Percentiles rank a stretch among this genome's conserved stretches.
Evolutionary conservation across 345 rosid species (phyloP).

Genomic region (Raphanus sativus): DNA sequence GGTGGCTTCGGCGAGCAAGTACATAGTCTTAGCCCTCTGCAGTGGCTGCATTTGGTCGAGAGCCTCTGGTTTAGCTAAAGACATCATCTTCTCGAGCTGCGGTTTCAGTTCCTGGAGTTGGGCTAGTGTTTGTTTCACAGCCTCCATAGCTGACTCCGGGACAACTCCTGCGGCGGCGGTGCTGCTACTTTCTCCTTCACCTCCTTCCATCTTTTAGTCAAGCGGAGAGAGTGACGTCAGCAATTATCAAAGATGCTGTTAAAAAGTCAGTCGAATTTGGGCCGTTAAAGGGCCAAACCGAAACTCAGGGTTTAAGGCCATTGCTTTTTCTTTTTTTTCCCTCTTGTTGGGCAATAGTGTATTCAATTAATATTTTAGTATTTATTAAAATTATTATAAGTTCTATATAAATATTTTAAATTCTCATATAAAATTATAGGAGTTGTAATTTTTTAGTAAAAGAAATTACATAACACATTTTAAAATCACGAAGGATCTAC

Average conservation of each 20-base stretch:
- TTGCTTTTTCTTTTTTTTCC: no score
- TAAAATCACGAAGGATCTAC: no score
- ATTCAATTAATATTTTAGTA: no score
- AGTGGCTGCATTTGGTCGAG: not conserved
- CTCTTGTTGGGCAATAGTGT: not conserved
- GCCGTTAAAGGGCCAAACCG: not conserved
- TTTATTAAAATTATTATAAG: no score
- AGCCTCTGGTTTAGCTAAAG: not conserved
- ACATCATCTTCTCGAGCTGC: not conserved
- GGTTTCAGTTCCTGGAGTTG: not conserved
- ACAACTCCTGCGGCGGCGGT: not conserved
- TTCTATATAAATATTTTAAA: no score
- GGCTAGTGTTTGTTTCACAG: not conserved
- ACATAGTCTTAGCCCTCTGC: conserved; percentile 21
- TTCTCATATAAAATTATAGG: no score
- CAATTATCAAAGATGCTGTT: not conserved
- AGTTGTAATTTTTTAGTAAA: no score
- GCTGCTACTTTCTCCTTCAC: not conserved
- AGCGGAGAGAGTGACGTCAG: not conserved
- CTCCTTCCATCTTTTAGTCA: not conserved
- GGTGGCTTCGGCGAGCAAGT: conserved; percentile 69
- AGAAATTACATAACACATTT: no score
- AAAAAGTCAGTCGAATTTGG: not conserved
- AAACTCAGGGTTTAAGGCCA: not conserved
- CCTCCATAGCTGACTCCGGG: not conserved